Evolutionary conservation across 1,284 basidiomycete species (phyloP).

Genomic region (Pterula multifida): DNA sequence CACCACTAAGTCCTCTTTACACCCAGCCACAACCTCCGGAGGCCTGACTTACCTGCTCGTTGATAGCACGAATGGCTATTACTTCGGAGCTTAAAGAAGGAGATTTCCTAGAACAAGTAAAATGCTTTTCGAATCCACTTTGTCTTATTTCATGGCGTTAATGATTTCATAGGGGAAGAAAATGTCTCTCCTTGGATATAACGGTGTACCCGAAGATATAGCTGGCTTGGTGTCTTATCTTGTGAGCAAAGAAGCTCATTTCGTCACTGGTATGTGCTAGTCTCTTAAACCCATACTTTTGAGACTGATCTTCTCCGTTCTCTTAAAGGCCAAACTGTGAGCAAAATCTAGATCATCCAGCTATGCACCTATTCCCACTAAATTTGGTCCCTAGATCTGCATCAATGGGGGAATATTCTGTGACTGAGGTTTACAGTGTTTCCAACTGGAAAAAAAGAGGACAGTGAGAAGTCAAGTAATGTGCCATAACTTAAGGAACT

Average conservation of each 20-base stretch:
- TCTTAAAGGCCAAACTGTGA: neutral
- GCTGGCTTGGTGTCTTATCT: neutral
- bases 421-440: no score
- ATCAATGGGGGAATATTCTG: neutral
- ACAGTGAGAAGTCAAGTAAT: no score
- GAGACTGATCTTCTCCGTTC: no score
- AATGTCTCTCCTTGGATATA: neutral
- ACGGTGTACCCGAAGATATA: neutral
- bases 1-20: constrained; percentile 10
- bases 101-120: neutral
- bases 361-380: neutral
- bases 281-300: no score
- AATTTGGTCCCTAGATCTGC: neutral
- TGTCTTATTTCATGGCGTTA: no score
- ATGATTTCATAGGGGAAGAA: neutral
- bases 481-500: no score
- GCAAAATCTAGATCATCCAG: no score
- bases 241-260: neutral
- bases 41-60: neutral
- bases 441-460: no score
- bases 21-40: no score
- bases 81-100: neutral
- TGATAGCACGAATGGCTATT: neutral
- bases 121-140: no score
- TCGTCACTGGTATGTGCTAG: neutral